phyloP scores from a whole-genome alignment of 805 yeast genomes.

The Scheffersomyces coipomensis region DNA sequence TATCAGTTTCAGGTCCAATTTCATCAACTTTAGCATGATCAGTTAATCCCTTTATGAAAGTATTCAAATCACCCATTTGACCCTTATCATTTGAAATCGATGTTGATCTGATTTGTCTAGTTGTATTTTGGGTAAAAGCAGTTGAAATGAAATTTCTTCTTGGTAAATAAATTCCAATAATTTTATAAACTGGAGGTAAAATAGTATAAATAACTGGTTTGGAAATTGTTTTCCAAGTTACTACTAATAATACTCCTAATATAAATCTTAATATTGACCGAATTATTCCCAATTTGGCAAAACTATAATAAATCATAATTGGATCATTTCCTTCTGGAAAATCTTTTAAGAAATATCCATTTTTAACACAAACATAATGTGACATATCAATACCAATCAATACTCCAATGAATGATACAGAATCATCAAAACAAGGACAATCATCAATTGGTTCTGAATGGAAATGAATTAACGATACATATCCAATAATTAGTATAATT shows the following conservation, averaged over 20 bases:
- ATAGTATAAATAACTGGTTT: constrained; percentile 62
- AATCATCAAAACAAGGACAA: constrained; percentile 95
- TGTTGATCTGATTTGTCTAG: constrained; percentile 35
- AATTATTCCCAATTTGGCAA: constrained; percentile 39
- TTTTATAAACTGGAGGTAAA: constrained; percentile 58
- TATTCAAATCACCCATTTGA: constrained; percentile 21
- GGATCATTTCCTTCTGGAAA: constrained; percentile 23
- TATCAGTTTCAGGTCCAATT: constrained; percentile 38
- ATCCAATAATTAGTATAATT: constrained; percentile 35
- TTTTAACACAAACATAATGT: constrained; percentile 46
- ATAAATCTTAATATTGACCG: constrained; percentile 47
- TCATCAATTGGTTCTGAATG: constrained; percentile 88
- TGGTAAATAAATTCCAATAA: constrained; percentile 37
- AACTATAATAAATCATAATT: constrained; percentile 41
- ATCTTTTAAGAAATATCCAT: constrained; percentile 22
- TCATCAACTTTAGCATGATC: constrained; percentile 23
- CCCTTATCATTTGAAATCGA: constrained; percentile 35
- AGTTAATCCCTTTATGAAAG: constrained; percentile 22
- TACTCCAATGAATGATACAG: constrained; percentile 91
- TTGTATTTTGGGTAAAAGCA: constrained; percentile 31
- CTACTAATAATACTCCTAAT: constrained; percentile 62
- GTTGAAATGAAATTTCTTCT: constrained; percentile 36
- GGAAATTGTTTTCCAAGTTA: constrained; percentile 70
- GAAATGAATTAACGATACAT: constrained; percentile 53
- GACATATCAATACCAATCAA: constrained; percentile 71